phyloP scores from a whole-genome alignment of 108 stramenopile species.

The Skeletonema menzelii region DNA sequence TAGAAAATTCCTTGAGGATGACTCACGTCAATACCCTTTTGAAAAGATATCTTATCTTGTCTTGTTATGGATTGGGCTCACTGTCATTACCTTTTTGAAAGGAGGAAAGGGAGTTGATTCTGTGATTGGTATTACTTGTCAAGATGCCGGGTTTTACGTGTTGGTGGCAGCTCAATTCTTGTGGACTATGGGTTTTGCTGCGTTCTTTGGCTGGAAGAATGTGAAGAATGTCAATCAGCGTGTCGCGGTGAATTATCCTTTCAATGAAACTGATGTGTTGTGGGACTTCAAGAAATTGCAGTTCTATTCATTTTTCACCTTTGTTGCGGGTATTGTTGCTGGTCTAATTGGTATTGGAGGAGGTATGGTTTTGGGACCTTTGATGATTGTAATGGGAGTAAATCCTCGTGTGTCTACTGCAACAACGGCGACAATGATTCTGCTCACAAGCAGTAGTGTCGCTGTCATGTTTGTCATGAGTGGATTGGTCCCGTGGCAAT shows the following conservation, averaged over 20 bases:
- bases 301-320: conserved; percentile 59
- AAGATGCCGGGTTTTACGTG: conserved; percentile 57
- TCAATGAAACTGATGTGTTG: conserved; percentile 49
- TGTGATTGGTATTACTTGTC: conserved; percentile 63
- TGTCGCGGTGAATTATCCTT: conserved; percentile 55
- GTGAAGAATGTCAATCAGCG: conserved; percentile 42
- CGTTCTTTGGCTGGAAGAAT: conserved; percentile 52
- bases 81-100: conserved; percentile 58
- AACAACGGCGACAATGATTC: conserved; percentile 74
- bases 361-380: conserved; percentile 74
- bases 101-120: conserved; percentile 76
- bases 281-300: conserved; percentile 56
- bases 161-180: conserved; percentile 58
- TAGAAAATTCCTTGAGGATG: conserved; percentile 46
- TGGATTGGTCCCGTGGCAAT: conserved; percentile 65
- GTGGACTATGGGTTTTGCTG: conserved; percentile 63
- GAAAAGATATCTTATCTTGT: conserved; percentile 56
- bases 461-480: conserved; percentile 69
- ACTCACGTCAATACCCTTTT: conserved; percentile 58
- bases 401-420: conserved; percentile 70
- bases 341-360: conserved; percentile 81
- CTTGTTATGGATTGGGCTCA: conserved; percentile 60
- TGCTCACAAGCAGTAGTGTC: conserved; percentile 70
- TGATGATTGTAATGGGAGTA: conserved; percentile 75
- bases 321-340: conserved; percentile 69